Evolutionary conservation across 1,284 basidiomycete species (phyloP).

Genomic region (Malassezia japonica): DNA sequence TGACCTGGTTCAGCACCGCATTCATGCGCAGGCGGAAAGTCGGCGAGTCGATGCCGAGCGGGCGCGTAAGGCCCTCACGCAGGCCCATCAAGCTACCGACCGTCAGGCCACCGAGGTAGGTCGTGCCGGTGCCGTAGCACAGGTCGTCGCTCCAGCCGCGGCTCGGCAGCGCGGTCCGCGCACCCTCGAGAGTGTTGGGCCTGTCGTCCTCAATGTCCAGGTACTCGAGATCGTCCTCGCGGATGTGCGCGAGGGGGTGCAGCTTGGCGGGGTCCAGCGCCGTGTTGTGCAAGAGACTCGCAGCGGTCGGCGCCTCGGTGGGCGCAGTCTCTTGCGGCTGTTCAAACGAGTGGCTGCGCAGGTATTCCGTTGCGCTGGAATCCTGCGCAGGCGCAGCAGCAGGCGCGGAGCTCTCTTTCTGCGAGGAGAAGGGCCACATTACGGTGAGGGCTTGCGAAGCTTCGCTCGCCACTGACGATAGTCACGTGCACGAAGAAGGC

Average conservation of each 20-base stretch:
- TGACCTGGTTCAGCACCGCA: conserved; percentile 90
- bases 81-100: conserved; percentile 90
- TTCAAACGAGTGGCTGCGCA: conserved; percentile 28
- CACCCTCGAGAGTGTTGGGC: conserved; percentile 42
- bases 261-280: conserved; percentile 73
- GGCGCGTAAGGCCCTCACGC: conserved; percentile 81
- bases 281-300: conserved; percentile 75
- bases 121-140: conserved; percentile 97
- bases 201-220: conserved; percentile 44
- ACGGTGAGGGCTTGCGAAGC: no score
- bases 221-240: conserved; percentile 47
- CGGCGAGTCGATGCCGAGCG: conserved; percentile 54
- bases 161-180: conserved; percentile 44
- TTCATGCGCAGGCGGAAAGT: conserved; percentile 79
- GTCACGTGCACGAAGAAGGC: background rate
- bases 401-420: background rate
- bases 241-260: conserved; percentile 51
- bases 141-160: conserved; percentile 98
- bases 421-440: conserved; percentile 17
- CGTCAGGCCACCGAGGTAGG: conserved; percentile 90
- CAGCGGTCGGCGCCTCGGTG: conserved; percentile 87
- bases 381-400: background rate
- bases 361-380: conserved; percentile 14
- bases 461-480: background rate
- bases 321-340: conserved; percentile 59